phyloP scores from a whole-genome alignment of 768 basidiomycete genomes.

The Lentinula edodes region DNA sequence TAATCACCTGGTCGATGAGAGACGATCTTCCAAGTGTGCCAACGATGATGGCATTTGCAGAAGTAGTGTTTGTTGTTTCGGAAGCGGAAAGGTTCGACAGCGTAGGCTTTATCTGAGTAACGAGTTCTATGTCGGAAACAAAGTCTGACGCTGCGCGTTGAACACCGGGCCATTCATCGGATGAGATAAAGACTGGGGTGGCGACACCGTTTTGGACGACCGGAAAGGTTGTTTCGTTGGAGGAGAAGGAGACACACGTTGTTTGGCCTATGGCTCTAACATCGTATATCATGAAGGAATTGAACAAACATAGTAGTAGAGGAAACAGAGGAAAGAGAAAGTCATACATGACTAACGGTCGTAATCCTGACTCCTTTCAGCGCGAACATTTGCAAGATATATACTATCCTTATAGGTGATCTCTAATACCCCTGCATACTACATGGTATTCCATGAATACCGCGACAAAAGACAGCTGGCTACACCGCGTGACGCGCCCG shows the following conservation, averaged over 20 bases:
- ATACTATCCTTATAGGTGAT: neutral
- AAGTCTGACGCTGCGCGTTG: conserved; percentile 58
- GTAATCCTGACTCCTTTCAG: neutral
- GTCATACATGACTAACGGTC: neutral
- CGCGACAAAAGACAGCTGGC: neutral
- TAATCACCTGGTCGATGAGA: conserved; percentile 46
- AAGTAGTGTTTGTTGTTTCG: conserved; percentile 9
- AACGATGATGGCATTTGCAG: conserved; percentile 48
- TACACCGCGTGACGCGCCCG: neutral
- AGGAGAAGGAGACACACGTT: conserved; percentile 39
- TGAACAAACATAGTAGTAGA: neutral
- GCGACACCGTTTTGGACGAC: conserved; percentile 40
- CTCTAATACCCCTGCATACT: neutral
- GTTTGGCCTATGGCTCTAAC: conserved; percentile 43
- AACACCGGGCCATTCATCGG: conserved; percentile 60
- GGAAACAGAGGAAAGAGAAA: neutral
- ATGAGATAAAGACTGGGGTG: conserved; percentile 42
- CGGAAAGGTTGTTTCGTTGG: conserved; percentile 27
- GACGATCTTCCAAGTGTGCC: conserved; percentile 59
- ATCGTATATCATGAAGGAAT: neutral
- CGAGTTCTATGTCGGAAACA: conserved; percentile 52
- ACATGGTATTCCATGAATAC: neutral
- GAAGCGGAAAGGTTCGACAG: conserved; percentile 47
- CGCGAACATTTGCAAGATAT: neutral
- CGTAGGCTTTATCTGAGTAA: conserved; percentile 47